Evolutionary conservation across 1,284 basidiomycete genomes (phyloP).

Genomic region (Leccinum laetum): DNA sequence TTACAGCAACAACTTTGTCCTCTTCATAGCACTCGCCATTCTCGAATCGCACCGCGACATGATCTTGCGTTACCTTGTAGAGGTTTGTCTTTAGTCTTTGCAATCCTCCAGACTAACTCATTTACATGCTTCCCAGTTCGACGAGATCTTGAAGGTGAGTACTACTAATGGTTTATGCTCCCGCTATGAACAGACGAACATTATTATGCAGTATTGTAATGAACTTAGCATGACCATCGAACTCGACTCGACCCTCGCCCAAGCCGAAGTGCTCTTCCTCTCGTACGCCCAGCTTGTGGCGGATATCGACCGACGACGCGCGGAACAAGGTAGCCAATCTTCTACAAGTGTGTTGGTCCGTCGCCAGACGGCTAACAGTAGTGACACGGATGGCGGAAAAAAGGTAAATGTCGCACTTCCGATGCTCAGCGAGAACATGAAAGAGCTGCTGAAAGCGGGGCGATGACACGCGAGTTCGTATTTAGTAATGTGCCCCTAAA

Average conservation of each 20-base stretch:
- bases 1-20: constrained; percentile 85
- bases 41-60: constrained; percentile 94
- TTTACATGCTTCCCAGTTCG: not conserved
- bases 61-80: constrained; percentile 89
- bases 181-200: not conserved
- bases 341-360: constrained; percentile 29
- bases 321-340: constrained; percentile 41
- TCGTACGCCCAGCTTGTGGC: constrained; percentile 84
- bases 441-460: constrained; percentile 49
- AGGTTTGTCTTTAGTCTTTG: constrained; percentile 51
- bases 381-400: constrained; percentile 11
- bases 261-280: constrained; percentile 92
- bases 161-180: not conserved
- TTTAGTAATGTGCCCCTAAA: constrained; percentile 8
- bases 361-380: constrained; percentile 16
- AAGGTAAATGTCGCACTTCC: constrained; percentile 37
- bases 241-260: constrained; percentile 86
- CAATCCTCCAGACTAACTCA: constrained; percentile 8
- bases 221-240: constrained; percentile 95
- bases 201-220: constrained; percentile 73
- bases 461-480: constrained; percentile 24
- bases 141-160: constrained; percentile 79
- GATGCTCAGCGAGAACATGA: constrained; percentile 54
- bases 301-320: constrained; percentile 80
- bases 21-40: constrained; percentile 93